Base-by-base conservation (phyloP, 768 basidiomycete species). In the Leccinum imitatum region DNA sequence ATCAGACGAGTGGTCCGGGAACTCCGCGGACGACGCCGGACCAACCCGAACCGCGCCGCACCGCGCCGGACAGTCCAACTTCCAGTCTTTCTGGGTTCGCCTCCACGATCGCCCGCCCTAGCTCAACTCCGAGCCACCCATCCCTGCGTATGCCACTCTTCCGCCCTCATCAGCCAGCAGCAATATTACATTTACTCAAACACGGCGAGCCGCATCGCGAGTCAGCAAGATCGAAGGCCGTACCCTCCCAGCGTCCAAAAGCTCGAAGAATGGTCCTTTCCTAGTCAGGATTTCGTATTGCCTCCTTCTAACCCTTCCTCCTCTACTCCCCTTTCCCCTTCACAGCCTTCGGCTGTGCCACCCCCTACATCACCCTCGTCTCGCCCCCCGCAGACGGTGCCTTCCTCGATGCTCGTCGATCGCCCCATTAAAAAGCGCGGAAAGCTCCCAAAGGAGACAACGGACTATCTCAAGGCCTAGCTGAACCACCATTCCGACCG, bases 381-480 rank as follows among this genome's bases (percentile, higher is more conserved):
- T 0, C 85, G 83, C 53, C 82, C 85, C 1, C 82, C 86, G 3
- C 82, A 80, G 63, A 60, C 79, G 6, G 73, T 82, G 25, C 75
- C 84, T 9, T 74, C 78, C 33, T 84, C 86, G 8, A 79, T 83
- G 27, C 84, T 89, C 58, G 85, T 87, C 63, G 89, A 91, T 64
- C 87, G 89, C 19, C 89, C 89, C 14, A 85, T 84, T 48, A 86
- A 90, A 65, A 91, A 92, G 70, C 84, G 91, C 59, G 91, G 91
- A 59, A 93, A 93, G 76, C 82, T 94, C 14, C 92, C 91, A 48
- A 93, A 93, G 78, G 90, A 91, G 76, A 91, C 91, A 37, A 93
- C 91, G 31, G 91, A 94, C 75, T 91, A 85, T 68, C 83, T 93
- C 73, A 92, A 93, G 68, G 86, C 90, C 9, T 93, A 91, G 92